phyloP scores from a whole-genome alignment of 2,329 filamentous ascomycete genomes.

The Ophiostoma sp. region DNA sequence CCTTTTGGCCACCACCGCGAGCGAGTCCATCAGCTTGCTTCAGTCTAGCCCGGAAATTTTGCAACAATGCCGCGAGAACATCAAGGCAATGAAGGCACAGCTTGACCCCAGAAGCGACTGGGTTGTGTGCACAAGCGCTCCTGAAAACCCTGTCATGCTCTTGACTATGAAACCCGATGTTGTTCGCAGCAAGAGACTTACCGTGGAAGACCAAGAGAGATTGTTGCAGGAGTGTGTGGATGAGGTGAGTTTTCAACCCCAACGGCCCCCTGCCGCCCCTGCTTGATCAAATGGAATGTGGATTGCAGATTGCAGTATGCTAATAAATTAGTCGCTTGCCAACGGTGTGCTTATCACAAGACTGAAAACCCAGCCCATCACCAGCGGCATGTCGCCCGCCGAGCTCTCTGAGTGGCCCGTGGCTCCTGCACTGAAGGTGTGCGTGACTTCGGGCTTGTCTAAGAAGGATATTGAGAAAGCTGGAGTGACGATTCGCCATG shows the following conservation, averaged over 20 bases:
- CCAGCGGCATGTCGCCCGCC: conserved; percentile 62
- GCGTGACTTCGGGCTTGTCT: conserved; percentile 80
- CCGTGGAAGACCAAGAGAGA: conserved; percentile 74
- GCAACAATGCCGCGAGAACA: conserved; percentile 77
- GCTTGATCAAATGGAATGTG: neutral
- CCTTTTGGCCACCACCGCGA: conserved; percentile 91
- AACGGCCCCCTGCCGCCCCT: no score
- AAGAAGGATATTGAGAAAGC: conserved; percentile 97
- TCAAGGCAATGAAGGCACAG: conserved; percentile 79
- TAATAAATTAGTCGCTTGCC: conserved; percentile 63
- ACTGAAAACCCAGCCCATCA: conserved; percentile 74
- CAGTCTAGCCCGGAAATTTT: conserved; percentile 86
- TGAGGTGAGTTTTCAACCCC: conserved; percentile 80
- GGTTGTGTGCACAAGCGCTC: conserved; percentile 76
- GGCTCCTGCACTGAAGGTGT: conserved; percentile 86
- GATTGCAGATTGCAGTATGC: neutral
- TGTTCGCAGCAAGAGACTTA: conserved; percentile 67
- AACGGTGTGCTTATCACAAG: conserved; percentile 90
- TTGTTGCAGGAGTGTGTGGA: conserved; percentile 91
- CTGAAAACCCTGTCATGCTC: conserved; percentile 85
- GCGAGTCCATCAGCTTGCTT: conserved; percentile 82
- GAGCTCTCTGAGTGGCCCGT: conserved; percentile 68
- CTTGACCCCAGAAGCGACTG: conserved; percentile 92
- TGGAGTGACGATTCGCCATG: conserved; percentile 81
- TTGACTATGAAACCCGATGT: conserved; percentile 82